phyloP scores from a whole-genome alignment of 2,329 filamentous ascomycete genomes.

The Drechmeria coniospora region DNA sequence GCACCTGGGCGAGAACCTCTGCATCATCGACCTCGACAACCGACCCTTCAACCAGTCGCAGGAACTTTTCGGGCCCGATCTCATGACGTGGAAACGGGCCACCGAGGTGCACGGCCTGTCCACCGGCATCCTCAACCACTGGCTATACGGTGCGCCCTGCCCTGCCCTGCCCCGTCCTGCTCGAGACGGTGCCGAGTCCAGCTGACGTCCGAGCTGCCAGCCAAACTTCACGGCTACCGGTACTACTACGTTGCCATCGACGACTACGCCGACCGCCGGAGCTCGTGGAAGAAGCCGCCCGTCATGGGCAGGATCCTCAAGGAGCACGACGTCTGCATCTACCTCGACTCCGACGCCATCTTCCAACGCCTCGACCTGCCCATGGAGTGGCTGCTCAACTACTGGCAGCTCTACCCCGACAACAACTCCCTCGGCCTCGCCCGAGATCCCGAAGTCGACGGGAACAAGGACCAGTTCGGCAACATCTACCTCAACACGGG shows the following conservation, averaged over 20 bases:
- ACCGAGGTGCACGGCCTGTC: slow-evolving; percentile 20
- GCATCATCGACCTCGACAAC: slow-evolving; percentile 30
- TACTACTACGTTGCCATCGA: slow-evolving; percentile 28
- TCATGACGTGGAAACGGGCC: slow-evolving; percentile 21
- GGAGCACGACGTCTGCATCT: slow-evolving; percentile 26
- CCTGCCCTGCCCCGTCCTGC: background rate
- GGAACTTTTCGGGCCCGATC: slow-evolving; percentile 17
- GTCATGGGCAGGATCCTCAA: slow-evolving; percentile 26
- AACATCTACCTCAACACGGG: slow-evolving; percentile 33
- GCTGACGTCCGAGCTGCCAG: slow-evolving; percentile 14
- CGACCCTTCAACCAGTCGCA: slow-evolving; percentile 20
- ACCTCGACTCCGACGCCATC: slow-evolving; percentile 29
- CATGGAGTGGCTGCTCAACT: slow-evolving; percentile 32
- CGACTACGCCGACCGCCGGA: slow-evolving; percentile 22
- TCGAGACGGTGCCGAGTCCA: slow-evolving; percentile 1
- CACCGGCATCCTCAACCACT: slow-evolving; percentile 27
- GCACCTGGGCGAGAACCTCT: slow-evolving; percentile 21
- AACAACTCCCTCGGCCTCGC: slow-evolving; percentile 26
- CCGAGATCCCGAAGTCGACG: slow-evolving; percentile 19
- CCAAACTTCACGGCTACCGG: slow-evolving; percentile 30
- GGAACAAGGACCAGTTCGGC: slow-evolving; percentile 24
- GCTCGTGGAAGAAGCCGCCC: slow-evolving; percentile 30
- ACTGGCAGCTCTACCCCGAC: slow-evolving; percentile 24
- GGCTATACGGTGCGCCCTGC: slow-evolving; percentile 21
- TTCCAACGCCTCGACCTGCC: slow-evolving; percentile 27